Base-by-base conservation (phyloP, 257 asterid genomes). In the Lycium barbarum region DNA sequence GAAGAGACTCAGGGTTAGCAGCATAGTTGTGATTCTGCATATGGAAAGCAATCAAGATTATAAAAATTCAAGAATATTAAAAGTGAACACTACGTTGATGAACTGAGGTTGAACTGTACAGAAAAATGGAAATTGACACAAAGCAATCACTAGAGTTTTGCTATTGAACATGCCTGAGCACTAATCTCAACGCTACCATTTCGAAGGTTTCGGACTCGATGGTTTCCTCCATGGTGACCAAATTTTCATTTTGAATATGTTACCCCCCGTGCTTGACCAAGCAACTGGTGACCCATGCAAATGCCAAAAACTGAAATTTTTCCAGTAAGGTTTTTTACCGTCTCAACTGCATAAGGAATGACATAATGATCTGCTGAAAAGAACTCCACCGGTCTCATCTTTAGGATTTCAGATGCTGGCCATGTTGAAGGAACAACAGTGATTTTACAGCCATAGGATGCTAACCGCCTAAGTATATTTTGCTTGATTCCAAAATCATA, bases 181-280 rank as follows among this genome's bases (percentile, higher is more conserved):
- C 99, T 95, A 80, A 96, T 93, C 88, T 96, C 98, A 80, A 95
- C 99, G 59, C 94, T 90, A 20, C 92, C 94, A 84, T 91, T 93
- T 84, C 89, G 90, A 79, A 91, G 89, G 88, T 96, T 93, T 70
- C 98, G 95, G 55, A 96, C 99, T 17, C 98, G 99, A 86, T 94
- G 99, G 85, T 94, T 94, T 86, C 99, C 99, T 26, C 99, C 99
- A 78, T 96, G 98, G 86, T 96, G 99, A 72, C 98, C 99, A 65
- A 96, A 96, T 90, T 95, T 26, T 96, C 99, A 96, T 95, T 91
- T 95, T 96, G 92, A 85, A 96, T 80, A 98, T 96, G 86, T 92
- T 93, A 71, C 99, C 99, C 26, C 99, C 99, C 71, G 87, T 73
- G 99, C 99, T 92, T 96, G 99, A 63, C 98, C 99, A 88, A 96